A percentile compares a stretch with the other conserved stretches of the same genome.
Evolutionary conservation across 1,139 yeast species (phyloP).

Genomic region (Geotrichum carabidarum): DNA sequence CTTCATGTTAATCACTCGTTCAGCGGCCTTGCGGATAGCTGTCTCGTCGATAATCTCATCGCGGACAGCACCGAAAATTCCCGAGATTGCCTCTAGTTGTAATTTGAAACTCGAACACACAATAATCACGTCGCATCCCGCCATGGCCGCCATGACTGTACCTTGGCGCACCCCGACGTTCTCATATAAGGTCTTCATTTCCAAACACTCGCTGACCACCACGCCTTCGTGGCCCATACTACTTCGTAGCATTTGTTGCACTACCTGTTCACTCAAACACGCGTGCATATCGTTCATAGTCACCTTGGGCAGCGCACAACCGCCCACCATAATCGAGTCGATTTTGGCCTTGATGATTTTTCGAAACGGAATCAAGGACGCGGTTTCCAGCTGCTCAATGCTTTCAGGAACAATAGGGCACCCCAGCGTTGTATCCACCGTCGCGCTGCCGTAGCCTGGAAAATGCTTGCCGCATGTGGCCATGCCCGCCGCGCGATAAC

Average conservation of each 20-base stretch:
- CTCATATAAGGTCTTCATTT: constrained; percentile 59
- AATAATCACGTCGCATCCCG: constrained; percentile 63
- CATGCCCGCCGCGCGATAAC: constrained; percentile 53
- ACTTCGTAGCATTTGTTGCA: constrained; percentile 50
- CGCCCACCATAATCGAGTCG: constrained; percentile 61
- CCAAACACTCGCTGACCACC: constrained; percentile 60
- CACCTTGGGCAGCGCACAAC: constrained; percentile 62
- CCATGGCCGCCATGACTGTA: constrained; percentile 55
- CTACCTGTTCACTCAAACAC: constrained; percentile 54
- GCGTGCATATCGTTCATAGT: constrained; percentile 61
- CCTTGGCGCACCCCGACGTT: constrained; percentile 66
- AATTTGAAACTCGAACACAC: constrained; percentile 56
- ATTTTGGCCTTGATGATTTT: constrained; percentile 47
- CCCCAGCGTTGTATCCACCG: constrained; percentile 54
- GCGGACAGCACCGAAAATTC: constrained; percentile 50
- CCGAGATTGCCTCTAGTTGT: constrained; percentile 56
- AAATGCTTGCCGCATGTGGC: constrained; percentile 60
- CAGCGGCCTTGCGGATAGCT: constrained; percentile 42
- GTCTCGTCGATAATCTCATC: constrained; percentile 52
- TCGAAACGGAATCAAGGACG: constrained; percentile 52
- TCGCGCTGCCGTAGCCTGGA: constrained; percentile 63
- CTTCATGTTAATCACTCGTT: constrained; percentile 47
- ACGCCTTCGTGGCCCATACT: constrained; percentile 55
- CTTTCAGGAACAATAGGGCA: constrained; percentile 58
- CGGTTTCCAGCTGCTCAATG: constrained; percentile 49